A percentile compares a stretch with the other conserved stretches of the same genome.
phyloP scores from a whole-genome alignment of 139 green algal genomes.

The Coccomyxa sp. region DNA sequence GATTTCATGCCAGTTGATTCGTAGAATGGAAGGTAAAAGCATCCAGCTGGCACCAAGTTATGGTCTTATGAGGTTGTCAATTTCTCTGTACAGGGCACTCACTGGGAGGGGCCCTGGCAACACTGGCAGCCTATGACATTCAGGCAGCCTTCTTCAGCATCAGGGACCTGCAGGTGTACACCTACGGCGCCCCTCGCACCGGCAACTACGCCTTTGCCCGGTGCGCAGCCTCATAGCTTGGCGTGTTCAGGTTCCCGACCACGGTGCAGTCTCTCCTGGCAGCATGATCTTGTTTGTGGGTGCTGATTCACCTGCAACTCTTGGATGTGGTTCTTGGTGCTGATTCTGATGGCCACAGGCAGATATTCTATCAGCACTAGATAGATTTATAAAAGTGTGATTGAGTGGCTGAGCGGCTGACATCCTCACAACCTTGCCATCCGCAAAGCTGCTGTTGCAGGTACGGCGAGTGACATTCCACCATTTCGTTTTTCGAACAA shows the following conservation, averaged over 20 bases:
- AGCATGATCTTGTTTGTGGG: too few relatives aligned
- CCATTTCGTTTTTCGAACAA: not conserved
- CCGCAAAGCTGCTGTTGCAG: too few relatives aligned
- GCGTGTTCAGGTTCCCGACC: not conserved
- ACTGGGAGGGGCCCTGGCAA: constrained; percentile 80
- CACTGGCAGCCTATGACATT: constrained; percentile 74
- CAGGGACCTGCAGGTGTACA: constrained; percentile 25
- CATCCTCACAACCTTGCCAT: too few relatives aligned
- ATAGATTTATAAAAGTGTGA: too few relatives aligned
- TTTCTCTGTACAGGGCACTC: constrained; percentile 57
- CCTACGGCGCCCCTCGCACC: constrained; percentile 36
- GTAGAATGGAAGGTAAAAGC: not conserved
- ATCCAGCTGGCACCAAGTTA: too few relatives aligned
- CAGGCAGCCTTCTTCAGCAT: not conserved
- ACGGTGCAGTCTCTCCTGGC: not conserved
- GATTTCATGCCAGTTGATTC: not conserved
- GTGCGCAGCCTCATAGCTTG: not conserved
- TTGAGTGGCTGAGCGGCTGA: too few relatives aligned
- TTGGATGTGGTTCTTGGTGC: not conserved
- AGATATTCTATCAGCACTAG: too few relatives aligned
- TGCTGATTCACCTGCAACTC: not conserved
- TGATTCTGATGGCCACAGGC: not conserved
- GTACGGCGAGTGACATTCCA: not conserved
- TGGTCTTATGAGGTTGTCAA: too few relatives aligned
- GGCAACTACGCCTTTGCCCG: constrained; percentile 41